Evolutionary conservation across 2,329 filamentous ascomycete genomes (phyloP), one percentile per base, ranked within the genome.

Genomic region (Neonectria ditissima): DNA sequence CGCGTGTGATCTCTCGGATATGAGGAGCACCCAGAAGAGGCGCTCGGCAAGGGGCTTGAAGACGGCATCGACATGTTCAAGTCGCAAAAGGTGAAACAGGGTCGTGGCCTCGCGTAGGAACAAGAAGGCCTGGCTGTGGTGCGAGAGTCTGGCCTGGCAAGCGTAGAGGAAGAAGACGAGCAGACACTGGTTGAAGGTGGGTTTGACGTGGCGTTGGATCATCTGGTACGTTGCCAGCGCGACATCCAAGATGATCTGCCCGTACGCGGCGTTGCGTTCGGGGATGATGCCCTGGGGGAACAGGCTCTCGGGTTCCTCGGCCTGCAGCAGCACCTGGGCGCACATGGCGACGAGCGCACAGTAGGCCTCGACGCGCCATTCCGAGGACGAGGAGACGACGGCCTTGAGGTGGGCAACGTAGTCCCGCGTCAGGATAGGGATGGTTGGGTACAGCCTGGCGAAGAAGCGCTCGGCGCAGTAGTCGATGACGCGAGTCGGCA

Each of bases 161-260:
- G 81, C 79, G 55, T 83, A 83, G 18, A 83, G 74, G 53, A 83
- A 82, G 65, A 83, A 83, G 1, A 77, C 76, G 11, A 81, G 70
- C 5, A 82, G 73, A 13, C 80, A 79, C 34, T 77, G 75, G 43
- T 82, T 77, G 10, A 82, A 72, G 3, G 73, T 77, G 0, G 81
- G 79, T 5, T 74, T 78, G 13, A 77, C 74, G 28, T 72, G 73
- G 3, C 77, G 71, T 0, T 75, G 75, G 0, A 79, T 68, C 30
- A 73, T 68, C 39, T 79, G 76, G 48, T 82, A 76, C 0, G 76
- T 72, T 0, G 74, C 70, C 45, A 80, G 67, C 0, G 76, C 77
- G 28, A 78, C 73, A 14, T 81, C 79, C 9, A 82, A 74, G 2
- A 83, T 75, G 41, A 75, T 65, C 22, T 75, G 75, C 37, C 80